Evolutionary conservation across 2,329 filamentous ascomycete genomes (phyloP).

Genomic region (Pestalotiopsis sp.): DNA sequence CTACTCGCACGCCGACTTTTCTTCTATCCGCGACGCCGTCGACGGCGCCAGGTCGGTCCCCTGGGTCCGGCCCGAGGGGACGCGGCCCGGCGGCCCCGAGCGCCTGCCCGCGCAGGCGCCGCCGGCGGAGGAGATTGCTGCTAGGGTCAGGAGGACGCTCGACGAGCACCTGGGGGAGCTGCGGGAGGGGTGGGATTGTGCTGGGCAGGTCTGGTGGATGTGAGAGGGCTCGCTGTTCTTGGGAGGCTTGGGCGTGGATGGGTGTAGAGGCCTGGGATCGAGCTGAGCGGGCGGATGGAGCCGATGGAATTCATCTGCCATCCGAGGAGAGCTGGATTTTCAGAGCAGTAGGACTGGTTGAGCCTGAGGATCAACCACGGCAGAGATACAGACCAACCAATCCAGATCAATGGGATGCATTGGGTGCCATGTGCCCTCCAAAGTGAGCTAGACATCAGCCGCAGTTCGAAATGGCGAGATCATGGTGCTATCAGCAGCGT

Average conservation of each 20-base stretch:
- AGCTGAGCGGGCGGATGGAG: no score
- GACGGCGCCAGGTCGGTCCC: slow-evolving; percentile 14
- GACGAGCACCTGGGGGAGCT: slow-evolving; percentile 13
- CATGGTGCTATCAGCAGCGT: no score
- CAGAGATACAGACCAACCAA: background rate
- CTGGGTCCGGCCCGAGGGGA: slow-evolving; percentile 13
- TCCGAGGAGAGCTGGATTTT: no score
- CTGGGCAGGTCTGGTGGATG: slow-evolving; percentile 18
- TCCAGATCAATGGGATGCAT: no score
- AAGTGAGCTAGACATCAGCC: no score
- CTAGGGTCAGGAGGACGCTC: background rate
- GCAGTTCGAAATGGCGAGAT: no score
- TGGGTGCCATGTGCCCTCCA: no score
- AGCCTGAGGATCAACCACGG: background rate
- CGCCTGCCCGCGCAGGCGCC: background rate
- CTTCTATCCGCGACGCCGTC: slow-evolving; percentile 11
- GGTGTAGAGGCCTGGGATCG: no score
- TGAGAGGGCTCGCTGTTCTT: background rate
- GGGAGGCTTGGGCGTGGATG: background rate
- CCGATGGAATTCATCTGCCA: no score
- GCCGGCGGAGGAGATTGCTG: slow-evolving; percentile 11
- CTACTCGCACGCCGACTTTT: slow-evolving; percentile 13
- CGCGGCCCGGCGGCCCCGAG: slow-evolving; percentile 7
- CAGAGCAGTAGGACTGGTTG: background rate
- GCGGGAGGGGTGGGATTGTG: slow-evolving; percentile 4